phyloP scores from a whole-genome alignment of 305 asterid genomes.

The Fraxinus paxiana region DNA sequence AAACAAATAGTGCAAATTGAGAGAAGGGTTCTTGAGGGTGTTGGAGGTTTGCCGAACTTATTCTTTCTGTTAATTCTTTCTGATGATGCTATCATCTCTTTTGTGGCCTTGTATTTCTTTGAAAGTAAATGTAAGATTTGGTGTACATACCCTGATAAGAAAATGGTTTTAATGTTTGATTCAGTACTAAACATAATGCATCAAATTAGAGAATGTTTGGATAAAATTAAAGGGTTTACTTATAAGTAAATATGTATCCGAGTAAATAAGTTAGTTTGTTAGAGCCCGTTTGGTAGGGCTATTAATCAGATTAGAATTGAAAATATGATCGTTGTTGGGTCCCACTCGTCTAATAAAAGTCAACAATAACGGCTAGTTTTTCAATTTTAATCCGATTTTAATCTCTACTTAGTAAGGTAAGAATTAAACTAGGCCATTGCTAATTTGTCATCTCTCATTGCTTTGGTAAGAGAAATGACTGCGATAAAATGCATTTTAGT shows the following conservation, averaged over 20 bases:
- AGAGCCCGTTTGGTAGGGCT: too few species aligned
- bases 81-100: slow-evolving; percentile 38
- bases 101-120: slow-evolving; percentile 19
- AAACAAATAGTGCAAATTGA: slow-evolving; percentile 13
- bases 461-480: background rate
- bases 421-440: background rate
- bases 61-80: slow-evolving; percentile 20
- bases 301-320: too few species aligned
- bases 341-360: too few species aligned
- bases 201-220: background rate
- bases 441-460: background rate
- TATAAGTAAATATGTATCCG: background rate
- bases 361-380: too few species aligned
- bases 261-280: background rate
- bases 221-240: background rate
- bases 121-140: slow-evolving; percentile 18
- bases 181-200: background rate
- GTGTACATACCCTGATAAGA: slow-evolving; percentile 25
- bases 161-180: slow-evolving; percentile 10
- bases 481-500: background rate
- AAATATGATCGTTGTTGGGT: too few species aligned
- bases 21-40: background rate
- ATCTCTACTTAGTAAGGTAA: background rate
- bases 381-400: too few species aligned
- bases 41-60: background rate